A percentile compares a stretch with the other conserved stretches of the same genome.
Conservation (phyloP, 495 filamentous ascomycete species). For the Thermochaetoides thermophila region DNA sequence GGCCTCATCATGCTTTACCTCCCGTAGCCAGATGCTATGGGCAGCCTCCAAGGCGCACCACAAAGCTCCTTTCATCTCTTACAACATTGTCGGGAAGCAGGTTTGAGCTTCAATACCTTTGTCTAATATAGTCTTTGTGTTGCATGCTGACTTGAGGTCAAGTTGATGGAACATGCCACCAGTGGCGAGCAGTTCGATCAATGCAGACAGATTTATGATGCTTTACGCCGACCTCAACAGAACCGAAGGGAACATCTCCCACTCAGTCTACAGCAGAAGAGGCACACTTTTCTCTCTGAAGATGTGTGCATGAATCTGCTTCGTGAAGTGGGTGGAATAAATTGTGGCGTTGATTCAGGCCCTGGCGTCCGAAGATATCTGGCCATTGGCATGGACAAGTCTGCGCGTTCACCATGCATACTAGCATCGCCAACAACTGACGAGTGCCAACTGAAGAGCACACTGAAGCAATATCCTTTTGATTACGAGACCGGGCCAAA, state of each 20-base stretch:
- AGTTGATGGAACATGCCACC: too few relatives aligned
- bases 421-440: slow-evolving; percentile 40
- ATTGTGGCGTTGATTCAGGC: slow-evolving; percentile 30
- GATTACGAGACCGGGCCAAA: slow-evolving; percentile 34
- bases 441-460: slow-evolving; percentile 10
- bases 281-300: slow-evolving; percentile 44
- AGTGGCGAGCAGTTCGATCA: too few relatives aligned
- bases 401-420: slow-evolving; percentile 49
- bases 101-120: too few relatives aligned
- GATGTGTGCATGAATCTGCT: slow-evolving; percentile 46
- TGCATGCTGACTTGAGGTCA: too few relatives aligned
- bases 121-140: too few relatives aligned
- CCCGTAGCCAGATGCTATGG: too few relatives aligned
- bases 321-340: slow-evolving; percentile 30
- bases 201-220: slow-evolving; percentile 38
- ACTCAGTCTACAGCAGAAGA: slow-evolving; percentile 24
- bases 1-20: too few relatives aligned
- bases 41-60: too few relatives aligned
- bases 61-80: too few relatives aligned
- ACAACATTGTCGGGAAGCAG: too few relatives aligned
- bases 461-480: slow-evolving; percentile 45
- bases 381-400: slow-evolving; percentile 51
- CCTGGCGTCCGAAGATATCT: slow-evolving; percentile 25
- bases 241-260: neutral
- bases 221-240: slow-evolving; percentile 11